Percentiles rank a stretch among this genome's conserved stretches.
These are phyloP conservation scores for Sporisorium sorghi DNA, from an alignment of 1,284 basidiomycete species.

Conservation along the genomic window DNA sequence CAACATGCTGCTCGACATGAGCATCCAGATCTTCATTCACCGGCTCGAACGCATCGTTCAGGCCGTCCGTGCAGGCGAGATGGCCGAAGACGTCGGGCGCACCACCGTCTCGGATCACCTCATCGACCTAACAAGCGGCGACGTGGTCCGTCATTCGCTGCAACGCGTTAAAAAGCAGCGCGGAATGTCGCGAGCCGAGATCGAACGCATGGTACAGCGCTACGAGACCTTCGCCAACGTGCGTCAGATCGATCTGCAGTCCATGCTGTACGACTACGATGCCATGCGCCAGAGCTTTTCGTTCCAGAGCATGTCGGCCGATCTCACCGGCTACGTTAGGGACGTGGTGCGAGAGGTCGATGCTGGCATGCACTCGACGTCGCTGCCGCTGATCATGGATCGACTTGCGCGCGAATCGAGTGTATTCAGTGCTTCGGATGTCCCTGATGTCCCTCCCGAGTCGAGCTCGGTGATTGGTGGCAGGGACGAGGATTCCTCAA, in stretches of 20 bases:
- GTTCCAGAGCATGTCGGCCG: constrained; percentile 36
- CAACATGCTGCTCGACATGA: constrained; percentile 55
- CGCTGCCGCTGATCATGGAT: constrained; percentile 43
- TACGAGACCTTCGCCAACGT: constrained; percentile 52
- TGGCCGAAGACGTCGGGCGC: constrained; percentile 29
- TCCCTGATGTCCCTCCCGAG: constrained; percentile 14
- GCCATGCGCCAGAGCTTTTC: constrained; percentile 38
- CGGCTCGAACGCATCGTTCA: constrained; percentile 41
- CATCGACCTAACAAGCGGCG: constrained; percentile 39
- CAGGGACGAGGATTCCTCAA: constrained; percentile 18
- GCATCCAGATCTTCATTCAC: constrained; percentile 58
- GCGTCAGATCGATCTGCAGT: constrained; percentile 33
- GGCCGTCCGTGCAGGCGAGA: constrained; percentile 19
- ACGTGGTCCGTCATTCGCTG: constrained; percentile 42
- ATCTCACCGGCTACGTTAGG: constrained; percentile 46
- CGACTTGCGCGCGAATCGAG: constrained; percentile 42
- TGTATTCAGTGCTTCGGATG: constrained; percentile 28
- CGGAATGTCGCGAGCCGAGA: constrained; percentile 24
- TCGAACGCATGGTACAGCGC: constrained; percentile 40
- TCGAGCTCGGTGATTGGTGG: constrained; percentile 31
- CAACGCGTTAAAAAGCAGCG: constrained; percentile 41
- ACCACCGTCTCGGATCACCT: constrained; percentile 27
- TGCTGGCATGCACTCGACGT: constrained; percentile 45
- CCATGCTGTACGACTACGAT: constrained; percentile 25
- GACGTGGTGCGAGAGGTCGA: constrained; percentile 54